phyloP scores from a whole-genome alignment of 768 basidiomycete species.

The Agaricus subrufescens region DNA sequence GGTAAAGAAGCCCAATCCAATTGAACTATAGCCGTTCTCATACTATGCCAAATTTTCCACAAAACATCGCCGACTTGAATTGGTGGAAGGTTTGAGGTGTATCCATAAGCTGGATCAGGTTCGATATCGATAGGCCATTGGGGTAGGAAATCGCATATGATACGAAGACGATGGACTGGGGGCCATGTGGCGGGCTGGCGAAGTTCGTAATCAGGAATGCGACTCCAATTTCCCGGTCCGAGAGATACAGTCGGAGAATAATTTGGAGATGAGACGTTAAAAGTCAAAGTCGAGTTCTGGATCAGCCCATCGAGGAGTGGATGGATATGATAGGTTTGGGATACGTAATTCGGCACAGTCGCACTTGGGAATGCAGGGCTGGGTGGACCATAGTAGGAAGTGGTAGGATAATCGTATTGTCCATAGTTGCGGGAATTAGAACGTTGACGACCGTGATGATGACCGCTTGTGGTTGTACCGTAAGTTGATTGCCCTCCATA shows the following conservation, averaged over 20 bases:
- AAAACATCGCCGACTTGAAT: constrained; percentile 61
- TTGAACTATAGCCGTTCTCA: constrained; percentile 42
- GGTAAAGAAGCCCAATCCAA: constrained; percentile 32
- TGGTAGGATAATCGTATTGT: too few species aligned
- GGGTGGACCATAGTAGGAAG: too few species aligned
- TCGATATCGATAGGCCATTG: constrained; percentile 59
- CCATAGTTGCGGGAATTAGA: too few species aligned
- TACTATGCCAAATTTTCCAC: constrained; percentile 39
- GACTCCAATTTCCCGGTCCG: constrained; percentile 28
- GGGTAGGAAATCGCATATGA: constrained; percentile 51
- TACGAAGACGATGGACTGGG: constrained; percentile 45
- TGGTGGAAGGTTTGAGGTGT: constrained; percentile 24
- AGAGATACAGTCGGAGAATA: constrained; percentile 41
- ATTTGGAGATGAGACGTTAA: constrained; percentile 48
- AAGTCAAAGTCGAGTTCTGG: constrained; percentile 40
- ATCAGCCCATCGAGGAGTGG: constrained; percentile 51
- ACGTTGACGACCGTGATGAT: too few species aligned
- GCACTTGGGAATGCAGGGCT: too few species aligned
- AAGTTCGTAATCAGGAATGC: constrained; percentile 42
- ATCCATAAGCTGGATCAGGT: constrained; percentile 20
- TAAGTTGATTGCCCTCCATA: too few species aligned
- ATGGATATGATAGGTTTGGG: constrained; percentile 28
- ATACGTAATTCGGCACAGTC: too few species aligned
- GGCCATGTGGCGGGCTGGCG: constrained; percentile 53
- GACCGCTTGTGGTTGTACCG: too few species aligned